Evolutionary conservation across 1,284 basidiomycete genomes (phyloP), one percentile per base, ranked within the genome.

Genomic region (Spongiforma sp.): DNA sequence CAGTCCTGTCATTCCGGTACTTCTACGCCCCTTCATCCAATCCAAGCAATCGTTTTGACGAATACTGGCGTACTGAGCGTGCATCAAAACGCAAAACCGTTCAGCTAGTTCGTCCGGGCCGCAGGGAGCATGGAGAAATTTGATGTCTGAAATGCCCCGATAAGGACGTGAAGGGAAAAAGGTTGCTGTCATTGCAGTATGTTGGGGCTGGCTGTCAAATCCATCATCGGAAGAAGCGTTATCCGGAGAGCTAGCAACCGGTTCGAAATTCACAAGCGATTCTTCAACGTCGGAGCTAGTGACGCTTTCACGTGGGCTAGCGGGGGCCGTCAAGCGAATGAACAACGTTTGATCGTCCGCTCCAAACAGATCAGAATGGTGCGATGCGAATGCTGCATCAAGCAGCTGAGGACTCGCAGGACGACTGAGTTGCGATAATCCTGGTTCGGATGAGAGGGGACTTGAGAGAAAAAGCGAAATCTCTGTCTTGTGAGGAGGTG

Each of bases 81-180:
- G 84, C 73, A 91, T 88, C 50, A 85, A 77, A 39, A 91, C 71
- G 55, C 84, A 82, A 12, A 93, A 77, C 60, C 91, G 89, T 63
- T 89, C 86, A 3, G 89, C 90, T 33, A 93, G 68, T 36, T 85
- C 82, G 5, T 79, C 69, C 7, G 87, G 80, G 63, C 88, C 86
- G 63, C 86, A 77, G 63, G 84, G 68, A 19, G 91, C 73, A 52
- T 90, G 87, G 78, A 61, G n/a, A 12, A 41, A 41, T 14, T 37
- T 48, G 36, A 36, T 28, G 19, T 58, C n/a, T 50, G 43, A 28
- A 60, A 37, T 34, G n/a, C n/a, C 53, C 10, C 50, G 55, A 66
- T 54, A n/a, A 39, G 30, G 46, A 28, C 12, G 17, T 26, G 43
- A 60, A n/a, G 32, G 48, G 32, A 55, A 6, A 69, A 67, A 55